Conservation (phyloP, 306 rosid species). For the Vigna trinervia region DNA sequence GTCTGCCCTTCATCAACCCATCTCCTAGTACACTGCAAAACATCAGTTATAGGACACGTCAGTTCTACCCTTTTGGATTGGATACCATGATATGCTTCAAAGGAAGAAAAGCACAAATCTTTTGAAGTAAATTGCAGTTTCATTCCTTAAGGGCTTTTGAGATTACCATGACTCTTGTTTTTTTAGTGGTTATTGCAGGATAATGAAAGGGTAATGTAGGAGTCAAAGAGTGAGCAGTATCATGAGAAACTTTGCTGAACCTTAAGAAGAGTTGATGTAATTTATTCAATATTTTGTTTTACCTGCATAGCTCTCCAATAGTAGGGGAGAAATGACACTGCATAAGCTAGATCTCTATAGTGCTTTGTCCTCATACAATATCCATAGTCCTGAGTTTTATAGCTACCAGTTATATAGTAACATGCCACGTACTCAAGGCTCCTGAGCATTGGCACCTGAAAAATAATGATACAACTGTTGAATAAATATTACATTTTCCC, state of each 20-base stretch:
- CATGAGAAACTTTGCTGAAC: neutral
- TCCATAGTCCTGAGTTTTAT: slow-evolving; percentile 84
- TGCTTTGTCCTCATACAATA: slow-evolving; percentile 83
- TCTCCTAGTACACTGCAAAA: slow-evolving; percentile 86
- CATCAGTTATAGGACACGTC: neutral
- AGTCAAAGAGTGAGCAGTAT: neutral
- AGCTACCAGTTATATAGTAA: slow-evolving; percentile 96
- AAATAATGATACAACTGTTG: slow-evolving; percentile 17
- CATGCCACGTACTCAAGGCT: slow-evolving; percentile 87
- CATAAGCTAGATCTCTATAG: slow-evolving; percentile 85
- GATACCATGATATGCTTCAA: slow-evolving; percentile 1
- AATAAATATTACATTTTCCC: neutral
- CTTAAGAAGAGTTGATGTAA: neutral
- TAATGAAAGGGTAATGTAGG: neutral
- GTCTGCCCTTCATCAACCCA: slow-evolving; percentile 98
- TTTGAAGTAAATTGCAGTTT: neutral
- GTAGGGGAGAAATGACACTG: slow-evolving; percentile 94
- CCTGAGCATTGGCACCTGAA: slow-evolving; percentile 90
- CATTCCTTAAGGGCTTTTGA: neutral
- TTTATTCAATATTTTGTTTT: neutral
- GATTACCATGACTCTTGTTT: neutral
- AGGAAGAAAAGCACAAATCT: neutral
- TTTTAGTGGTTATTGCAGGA: neutral
- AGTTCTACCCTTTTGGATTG: slow-evolving; percentile 26
- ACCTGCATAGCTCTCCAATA: slow-evolving; percentile 99